These are phyloP conservation scores for Phoma sp. DNA, from an alignment of 2,329 filamentous ascomycete genomes.

Conservation along the genomic window DNA sequence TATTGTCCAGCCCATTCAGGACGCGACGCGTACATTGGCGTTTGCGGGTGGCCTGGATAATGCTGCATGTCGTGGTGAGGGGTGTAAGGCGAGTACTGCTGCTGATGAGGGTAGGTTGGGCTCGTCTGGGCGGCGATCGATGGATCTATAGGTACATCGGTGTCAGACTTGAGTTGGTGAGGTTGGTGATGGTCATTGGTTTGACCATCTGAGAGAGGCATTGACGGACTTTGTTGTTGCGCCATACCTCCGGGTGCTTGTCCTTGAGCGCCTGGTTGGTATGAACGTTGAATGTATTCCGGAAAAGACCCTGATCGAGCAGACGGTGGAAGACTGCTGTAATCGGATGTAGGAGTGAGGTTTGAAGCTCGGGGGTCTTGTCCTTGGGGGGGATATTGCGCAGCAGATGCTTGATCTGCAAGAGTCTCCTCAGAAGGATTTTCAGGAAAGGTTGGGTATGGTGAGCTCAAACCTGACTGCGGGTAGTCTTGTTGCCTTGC, in stretches of 20 bases:
- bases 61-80: constrained; percentile 85
- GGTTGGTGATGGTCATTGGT: constrained; percentile 72
- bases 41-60: constrained; percentile 67
- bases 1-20: constrained; percentile 76
- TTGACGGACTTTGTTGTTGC: constrained; percentile 98
- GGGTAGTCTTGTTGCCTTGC: constrained; percentile 60
- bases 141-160: constrained; percentile 98
- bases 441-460: constrained; percentile 61
- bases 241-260: constrained; percentile 89
- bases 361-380: constrained; percentile 77
- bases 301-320: constrained; percentile 85
- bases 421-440: constrained; percentile 81
- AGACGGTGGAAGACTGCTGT: constrained; percentile 76
- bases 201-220: constrained; percentile 81
- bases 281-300: constrained; percentile 83
- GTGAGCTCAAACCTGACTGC: constrained; percentile 62
- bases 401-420: constrained; percentile 93
- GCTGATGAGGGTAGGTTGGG: constrained; percentile 83
- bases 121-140: constrained; percentile 92
- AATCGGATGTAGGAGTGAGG: constrained; percentile 88
- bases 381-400: constrained; percentile 78
- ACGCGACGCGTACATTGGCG: constrained; percentile 68
- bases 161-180: constrained; percentile 84
- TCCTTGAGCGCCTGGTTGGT: constrained; percentile 76
- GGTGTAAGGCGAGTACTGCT: constrained; percentile 86